Conservation (phyloP, 2,329 filamentous ascomycete genomes). For the Acephala macrosclerotiorum region DNA sequence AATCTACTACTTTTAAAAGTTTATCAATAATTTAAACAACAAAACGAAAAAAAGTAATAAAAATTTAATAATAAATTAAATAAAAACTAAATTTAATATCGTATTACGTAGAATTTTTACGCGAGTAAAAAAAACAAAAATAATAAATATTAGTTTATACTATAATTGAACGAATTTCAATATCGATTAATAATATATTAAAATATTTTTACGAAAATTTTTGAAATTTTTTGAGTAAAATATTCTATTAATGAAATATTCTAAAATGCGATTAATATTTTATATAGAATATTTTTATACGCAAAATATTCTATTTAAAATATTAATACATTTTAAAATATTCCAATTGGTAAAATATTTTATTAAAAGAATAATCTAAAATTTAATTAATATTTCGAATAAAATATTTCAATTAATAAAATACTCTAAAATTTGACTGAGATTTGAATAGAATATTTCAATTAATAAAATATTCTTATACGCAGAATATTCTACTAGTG, state of each 20-base stretch:
- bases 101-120: constrained; percentile 6
- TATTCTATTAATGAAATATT: constrained; percentile 2
- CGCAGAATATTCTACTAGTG: constrained; percentile 5
- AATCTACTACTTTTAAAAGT: background rate
- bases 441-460: background rate
- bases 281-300: background rate
- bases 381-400: background rate
- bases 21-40: constrained; percentile 9
- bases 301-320: constrained; percentile 5
- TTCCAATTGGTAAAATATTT: constrained; percentile 8
- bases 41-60: constrained; percentile 1
- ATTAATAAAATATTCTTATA: background rate
- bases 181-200: background rate
- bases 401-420: too few relatives aligned
- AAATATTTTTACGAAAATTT: background rate
- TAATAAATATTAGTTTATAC: constrained; percentile 1
- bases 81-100: constrained; percentile 5
- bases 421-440: too few relatives aligned
- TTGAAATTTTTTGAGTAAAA: background rate
- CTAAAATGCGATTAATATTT: background rate
- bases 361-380: background rate
- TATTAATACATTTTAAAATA: background rate
- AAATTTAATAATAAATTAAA: constrained; percentile 1
- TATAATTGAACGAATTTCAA: constrained; percentile 6
- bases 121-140: constrained; percentile 9